Conservation (phyloP, 2,329 filamentous ascomycete species). For the Colletotrichum melonis region DNA sequence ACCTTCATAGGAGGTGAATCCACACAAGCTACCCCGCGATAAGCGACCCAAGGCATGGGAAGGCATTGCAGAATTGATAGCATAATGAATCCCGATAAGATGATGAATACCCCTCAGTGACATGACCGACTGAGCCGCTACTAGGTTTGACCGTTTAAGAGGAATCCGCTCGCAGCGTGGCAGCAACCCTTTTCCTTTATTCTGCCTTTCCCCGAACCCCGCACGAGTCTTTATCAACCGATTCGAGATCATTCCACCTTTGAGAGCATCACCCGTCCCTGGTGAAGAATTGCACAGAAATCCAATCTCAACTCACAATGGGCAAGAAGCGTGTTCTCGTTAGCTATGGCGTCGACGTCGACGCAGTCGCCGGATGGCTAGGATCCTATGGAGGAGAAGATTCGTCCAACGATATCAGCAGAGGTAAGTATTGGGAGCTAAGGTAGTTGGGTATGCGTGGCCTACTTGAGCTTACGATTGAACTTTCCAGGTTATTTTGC, state of each 20-base stretch:
- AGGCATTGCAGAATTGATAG: not conserved
- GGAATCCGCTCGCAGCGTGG: not conserved
- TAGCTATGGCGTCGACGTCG: conserved; percentile 78
- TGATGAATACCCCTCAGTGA: conserved; percentile 15
- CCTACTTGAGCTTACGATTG: not conserved
- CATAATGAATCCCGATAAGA: not conserved
- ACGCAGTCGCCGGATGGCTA: conserved; percentile 82
- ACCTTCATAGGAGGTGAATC: not conserved
- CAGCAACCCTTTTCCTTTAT: not conserved
- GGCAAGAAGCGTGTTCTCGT: conserved; percentile 50
- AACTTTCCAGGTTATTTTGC: conserved; percentile 69
- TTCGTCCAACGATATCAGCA: conserved; percentile 76
- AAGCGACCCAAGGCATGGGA: not conserved
- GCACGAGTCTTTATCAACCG: not conserved
- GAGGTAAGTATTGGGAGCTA: conserved; percentile 56
- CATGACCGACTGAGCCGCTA: not conserved
- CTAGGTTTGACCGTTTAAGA: not conserved
- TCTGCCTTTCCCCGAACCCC: not conserved
- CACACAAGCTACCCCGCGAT: conserved; percentile 1
- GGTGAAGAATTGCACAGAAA: not conserved
- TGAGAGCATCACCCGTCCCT: not conserved
- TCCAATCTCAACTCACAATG: conserved; percentile 39
- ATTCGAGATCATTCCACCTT: not conserved
- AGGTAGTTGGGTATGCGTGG: not conserved
- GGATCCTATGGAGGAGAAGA: conserved; percentile 81